phyloP scores from a whole-genome alignment of 176 grass and related monocot genomes.

The Microstegium vimineum region DNA sequence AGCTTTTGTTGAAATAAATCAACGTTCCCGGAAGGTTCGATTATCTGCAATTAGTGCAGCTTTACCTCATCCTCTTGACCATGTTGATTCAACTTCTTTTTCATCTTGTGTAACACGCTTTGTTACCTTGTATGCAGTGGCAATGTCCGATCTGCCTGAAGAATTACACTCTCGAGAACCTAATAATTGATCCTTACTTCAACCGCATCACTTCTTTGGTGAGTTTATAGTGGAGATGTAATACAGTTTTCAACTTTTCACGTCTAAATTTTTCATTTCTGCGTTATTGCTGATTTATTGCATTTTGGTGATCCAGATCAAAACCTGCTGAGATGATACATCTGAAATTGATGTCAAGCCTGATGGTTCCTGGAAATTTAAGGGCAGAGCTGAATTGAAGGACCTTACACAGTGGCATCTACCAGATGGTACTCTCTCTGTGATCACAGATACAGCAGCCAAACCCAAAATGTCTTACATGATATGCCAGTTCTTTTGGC shows the following conservation, averaged over 20 bases:
- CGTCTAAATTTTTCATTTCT: constrained; percentile 13
- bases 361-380: constrained; percentile 87
- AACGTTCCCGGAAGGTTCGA: constrained; percentile 76
- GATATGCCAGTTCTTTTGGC: too few relatives aligned
- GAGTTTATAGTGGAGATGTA: constrained; percentile 34
- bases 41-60: constrained; percentile 8
- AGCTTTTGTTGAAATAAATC: constrained; percentile 85
- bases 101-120: constrained; percentile 4
- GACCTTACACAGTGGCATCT: constrained; percentile 82
- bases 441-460: constrained; percentile 16
- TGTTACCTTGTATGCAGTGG: constrained; percentile 64
- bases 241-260: neutral
- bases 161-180: constrained; percentile 71
- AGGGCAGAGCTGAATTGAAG: constrained; percentile 45
- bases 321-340: constrained; percentile 56
- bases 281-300: constrained; percentile 29
- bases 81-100: neutral
- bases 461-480: constrained; percentile 19
- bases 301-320: constrained; percentile 53
- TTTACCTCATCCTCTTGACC: constrained; percentile 6
- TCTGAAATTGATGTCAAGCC: constrained; percentile 76
- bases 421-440: constrained; percentile 72
- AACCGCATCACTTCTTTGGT: constrained; percentile 87
- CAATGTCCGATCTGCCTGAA: constrained; percentile 93
- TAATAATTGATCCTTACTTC: constrained; percentile 95